Base-by-base conservation (phyloP, 108 stramenopile species). In the Aureococcus anophagefferens region DNA sequence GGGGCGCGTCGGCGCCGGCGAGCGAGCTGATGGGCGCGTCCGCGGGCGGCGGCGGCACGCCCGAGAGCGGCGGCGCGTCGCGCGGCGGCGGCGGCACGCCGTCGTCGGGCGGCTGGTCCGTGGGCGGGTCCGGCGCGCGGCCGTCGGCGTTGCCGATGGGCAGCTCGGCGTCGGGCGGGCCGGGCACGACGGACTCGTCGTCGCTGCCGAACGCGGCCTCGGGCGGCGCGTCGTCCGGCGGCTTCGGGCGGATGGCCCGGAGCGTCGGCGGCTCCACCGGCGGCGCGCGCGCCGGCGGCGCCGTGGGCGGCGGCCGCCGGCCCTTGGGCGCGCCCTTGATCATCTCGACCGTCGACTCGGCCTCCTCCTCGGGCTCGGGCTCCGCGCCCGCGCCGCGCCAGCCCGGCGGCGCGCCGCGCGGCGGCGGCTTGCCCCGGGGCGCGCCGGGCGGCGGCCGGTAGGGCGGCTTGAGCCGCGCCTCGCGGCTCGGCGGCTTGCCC, bases 391-490 rank as follows among this genome's bases (percentile, higher is more conserved):
- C 51, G n/a, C 25, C 69, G 18, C 46, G 34, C 30, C 65, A 14
- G 35, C 35, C 63, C 25, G 34, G 33, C 62, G 63, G 70, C 34
- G 70, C 46, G 7, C n/a, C 46, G 29, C 70, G 62, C 0, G 70
- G 70, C 28, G 70, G 70, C 13, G 70, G 17, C 25, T 71, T 71
- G 31, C 70, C 70, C 16, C 25, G 46, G 0, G 70, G 70, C 18
- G 63, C 70, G 17, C 70, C 70, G 11, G 70, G 63, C 9, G 70
- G 70, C 30, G 70, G 46, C 21, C 63, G n/a, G 35, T 71, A 71
- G 28, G 70, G 70, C 0, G 63, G 28, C 13, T 0, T 15, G 3
- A 17, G 21, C 46, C 46, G 69, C 14, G 14, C 34, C 29, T 40
- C 30, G 69, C 37, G 37, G 37, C 37, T n/a, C n/a, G n/a, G n/a